These are phyloP conservation scores for Oidiodendron maius DNA, from an alignment of 495 filamentous ascomycete species.

Conservation along the genomic window DNA sequence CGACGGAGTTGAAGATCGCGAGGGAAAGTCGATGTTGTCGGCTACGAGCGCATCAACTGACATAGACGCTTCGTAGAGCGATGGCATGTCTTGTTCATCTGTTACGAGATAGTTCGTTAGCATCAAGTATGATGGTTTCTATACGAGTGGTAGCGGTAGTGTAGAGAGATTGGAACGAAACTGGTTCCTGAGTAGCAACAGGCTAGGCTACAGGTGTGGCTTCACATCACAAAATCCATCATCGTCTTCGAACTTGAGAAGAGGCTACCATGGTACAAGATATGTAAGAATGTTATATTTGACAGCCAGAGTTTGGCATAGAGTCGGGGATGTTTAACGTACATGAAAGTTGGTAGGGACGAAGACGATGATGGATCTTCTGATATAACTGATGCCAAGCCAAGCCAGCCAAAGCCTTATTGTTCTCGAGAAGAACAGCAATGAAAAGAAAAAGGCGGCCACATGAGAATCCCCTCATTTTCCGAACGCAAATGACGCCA, in stretches of 20 bases:
- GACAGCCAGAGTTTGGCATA: constrained; percentile 32
- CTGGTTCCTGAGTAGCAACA: background rate
- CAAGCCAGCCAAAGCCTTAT: constrained; percentile 25
- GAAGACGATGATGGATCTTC: constrained; percentile 64
- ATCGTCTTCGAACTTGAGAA: constrained; percentile 45
- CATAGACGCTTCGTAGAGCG: constrained; percentile 44
- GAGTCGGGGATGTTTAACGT: constrained; percentile 54
- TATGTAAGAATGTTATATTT: constrained; percentile 46
- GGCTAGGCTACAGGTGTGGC: constrained; percentile 24
- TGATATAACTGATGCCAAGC: constrained; percentile 35
- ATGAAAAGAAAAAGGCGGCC: constrained; percentile 27
- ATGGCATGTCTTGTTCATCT: constrained; percentile 31
- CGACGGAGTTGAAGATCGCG: constrained; percentile 49
- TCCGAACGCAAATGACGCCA: constrained; percentile 34
- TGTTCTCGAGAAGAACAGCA: constrained; percentile 22
- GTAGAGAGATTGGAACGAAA: background rate
- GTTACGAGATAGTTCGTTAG: constrained; percentile 14
- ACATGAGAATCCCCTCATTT: constrained; percentile 33
- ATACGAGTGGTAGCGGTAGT: background rate
- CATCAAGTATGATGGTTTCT: background rate
- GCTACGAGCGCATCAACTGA: constrained; percentile 54
- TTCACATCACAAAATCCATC: constrained; percentile 45
- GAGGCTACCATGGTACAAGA: constrained; percentile 29
- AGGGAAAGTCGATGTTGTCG: constrained; percentile 42
- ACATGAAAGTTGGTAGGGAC: constrained; percentile 61